Percentiles rank a stretch among this genome's conserved stretches.
Evolutionary conservation across 2,329 filamentous ascomycete species (phyloP).

Genomic region (Penicillium rolfsii): DNA sequence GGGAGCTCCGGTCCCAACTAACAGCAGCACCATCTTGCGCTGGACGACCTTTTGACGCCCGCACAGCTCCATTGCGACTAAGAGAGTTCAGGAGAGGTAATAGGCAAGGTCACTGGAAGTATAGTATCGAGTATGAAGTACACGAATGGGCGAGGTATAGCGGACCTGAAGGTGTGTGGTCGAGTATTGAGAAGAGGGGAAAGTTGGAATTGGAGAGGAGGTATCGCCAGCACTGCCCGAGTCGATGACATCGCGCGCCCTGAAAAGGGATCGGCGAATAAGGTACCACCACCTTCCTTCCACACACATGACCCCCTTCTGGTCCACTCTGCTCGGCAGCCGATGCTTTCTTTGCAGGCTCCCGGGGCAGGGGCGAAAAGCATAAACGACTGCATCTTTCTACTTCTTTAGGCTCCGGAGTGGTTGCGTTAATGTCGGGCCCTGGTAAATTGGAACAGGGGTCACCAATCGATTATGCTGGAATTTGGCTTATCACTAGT

Average conservation of each 20-base stretch:
- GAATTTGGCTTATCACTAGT: constrained; percentile 4
- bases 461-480: constrained; percentile 9
- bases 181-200: constrained; percentile 27
- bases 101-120: constrained; percentile 14
- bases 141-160: background rate
- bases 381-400: background rate
- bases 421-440: background rate
- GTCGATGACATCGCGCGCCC: constrained; percentile 42
- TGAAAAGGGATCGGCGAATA: constrained; percentile 44
- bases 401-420: background rate
- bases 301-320: constrained; percentile 47
- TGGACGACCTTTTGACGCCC: constrained; percentile 82
- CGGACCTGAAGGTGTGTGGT: background rate
- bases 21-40: constrained; percentile 95
- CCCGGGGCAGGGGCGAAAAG: background rate
- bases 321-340: constrained; percentile 19
- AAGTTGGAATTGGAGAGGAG: constrained; percentile 19
- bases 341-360: background rate
- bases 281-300: constrained; percentile 53
- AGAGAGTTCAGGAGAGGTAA: constrained; percentile 4
- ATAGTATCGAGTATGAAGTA: constrained; percentile 5
- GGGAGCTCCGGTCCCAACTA: constrained; percentile 24
- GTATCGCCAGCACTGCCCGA: constrained; percentile 33
- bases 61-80: constrained; percentile 59
- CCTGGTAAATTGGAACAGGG: background rate